Percentiles rank a stretch among this genome's conserved stretches.
Evolutionary conservation across 129 eudicot species (phyloP).

Genomic region (Apium graveolens): DNA sequence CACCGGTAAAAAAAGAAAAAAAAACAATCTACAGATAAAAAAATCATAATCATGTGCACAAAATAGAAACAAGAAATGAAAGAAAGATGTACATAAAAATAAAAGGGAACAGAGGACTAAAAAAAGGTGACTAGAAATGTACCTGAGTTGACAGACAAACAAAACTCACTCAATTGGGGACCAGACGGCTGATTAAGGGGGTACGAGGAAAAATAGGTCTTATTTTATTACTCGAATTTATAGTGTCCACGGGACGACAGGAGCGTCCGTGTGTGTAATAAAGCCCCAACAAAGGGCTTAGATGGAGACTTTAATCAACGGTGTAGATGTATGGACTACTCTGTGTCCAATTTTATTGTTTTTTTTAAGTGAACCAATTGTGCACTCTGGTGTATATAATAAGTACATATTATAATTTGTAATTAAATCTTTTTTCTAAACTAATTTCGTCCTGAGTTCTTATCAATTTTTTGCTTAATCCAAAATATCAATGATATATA

Average conservation of each 20-base stretch:
- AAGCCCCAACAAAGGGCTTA: too few species aligned
- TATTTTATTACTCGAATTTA: background rate
- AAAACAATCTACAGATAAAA: background rate
- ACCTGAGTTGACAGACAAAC: background rate
- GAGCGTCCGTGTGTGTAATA: too few species aligned
- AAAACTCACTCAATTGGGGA: background rate
- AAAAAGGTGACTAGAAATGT: background rate
- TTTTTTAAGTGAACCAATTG: too few species aligned
- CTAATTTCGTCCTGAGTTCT: too few species aligned
- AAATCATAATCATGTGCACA: background rate
- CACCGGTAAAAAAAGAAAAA: background rate
- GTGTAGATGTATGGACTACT: too few species aligned
- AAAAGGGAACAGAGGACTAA: background rate
- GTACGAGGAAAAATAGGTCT: conserved; percentile 2
- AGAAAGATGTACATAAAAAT: background rate
- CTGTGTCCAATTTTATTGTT: too few species aligned
- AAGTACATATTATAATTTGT: too few species aligned
- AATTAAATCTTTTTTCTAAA: too few species aligned
- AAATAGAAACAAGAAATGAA: background rate
- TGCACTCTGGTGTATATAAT: too few species aligned
- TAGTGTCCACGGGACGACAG: background rate
- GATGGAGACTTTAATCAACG: too few species aligned
- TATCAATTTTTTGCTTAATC: too few species aligned
- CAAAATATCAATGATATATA: too few species aligned
- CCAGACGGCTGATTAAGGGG: background rate